phyloP scores from a whole-genome alignment of 805 yeast genomes.

The baker's yeast (Saccharomyces cerevisiae) region DNA sequence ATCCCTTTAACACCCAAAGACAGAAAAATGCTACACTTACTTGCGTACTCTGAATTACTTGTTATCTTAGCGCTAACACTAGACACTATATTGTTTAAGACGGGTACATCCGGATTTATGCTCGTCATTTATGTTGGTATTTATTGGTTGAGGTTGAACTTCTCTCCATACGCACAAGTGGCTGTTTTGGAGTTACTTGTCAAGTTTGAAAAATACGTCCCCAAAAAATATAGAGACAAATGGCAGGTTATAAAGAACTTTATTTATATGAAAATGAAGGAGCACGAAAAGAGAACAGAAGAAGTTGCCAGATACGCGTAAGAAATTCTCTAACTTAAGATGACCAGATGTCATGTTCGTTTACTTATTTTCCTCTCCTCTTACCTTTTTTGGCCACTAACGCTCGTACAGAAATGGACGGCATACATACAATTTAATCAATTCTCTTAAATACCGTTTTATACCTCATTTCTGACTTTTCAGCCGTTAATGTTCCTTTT shows the following conservation, averaged over 20 bases:
- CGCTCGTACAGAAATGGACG: not conserved
- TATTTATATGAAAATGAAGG: slow-evolving; percentile 34
- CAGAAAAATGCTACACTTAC: slow-evolving; percentile 24
- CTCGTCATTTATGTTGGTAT: slow-evolving; percentile 48
- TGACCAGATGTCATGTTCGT: not conserved
- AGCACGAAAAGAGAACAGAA: slow-evolving; percentile 23
- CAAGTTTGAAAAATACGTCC: slow-evolving; percentile 28
- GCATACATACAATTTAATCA: not conserved
- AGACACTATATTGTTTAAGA: slow-evolving; percentile 54
- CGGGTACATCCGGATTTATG: slow-evolving; percentile 61
- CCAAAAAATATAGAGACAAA: slow-evolving; percentile 29
- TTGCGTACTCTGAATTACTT: slow-evolving; percentile 55
- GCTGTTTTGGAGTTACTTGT: slow-evolving; percentile 26
- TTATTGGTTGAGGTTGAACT: slow-evolving; percentile 66
- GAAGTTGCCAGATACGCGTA: slow-evolving; percentile 6
- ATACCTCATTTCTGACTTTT: not conserved
- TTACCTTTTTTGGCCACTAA: not conserved
- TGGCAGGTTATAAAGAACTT: slow-evolving; percentile 37
- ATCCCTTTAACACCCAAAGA: slow-evolving; percentile 12
- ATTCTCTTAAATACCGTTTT: not conserved
- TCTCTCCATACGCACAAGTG: slow-evolving; percentile 35
- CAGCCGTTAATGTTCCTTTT: too few species aligned
- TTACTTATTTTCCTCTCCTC: not conserved
- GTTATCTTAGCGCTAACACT: slow-evolving; percentile 44
- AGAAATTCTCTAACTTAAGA: not conserved